Evolutionary conservation across 139 green algal species (phyloP).

Genomic region (Chlamydomonas sp.): DNA sequence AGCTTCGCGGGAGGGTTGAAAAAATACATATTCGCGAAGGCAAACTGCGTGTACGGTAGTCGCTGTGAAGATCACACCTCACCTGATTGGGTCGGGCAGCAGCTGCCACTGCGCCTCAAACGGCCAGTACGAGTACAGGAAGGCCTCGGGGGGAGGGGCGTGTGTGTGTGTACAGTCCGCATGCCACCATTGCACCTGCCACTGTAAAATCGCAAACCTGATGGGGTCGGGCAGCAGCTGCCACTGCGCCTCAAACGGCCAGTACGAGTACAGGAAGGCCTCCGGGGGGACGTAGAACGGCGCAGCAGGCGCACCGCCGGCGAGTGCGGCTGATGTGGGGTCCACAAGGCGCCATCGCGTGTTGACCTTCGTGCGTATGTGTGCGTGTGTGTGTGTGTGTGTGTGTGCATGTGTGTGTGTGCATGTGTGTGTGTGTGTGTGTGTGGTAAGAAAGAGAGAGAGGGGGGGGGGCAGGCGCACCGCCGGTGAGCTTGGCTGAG

Average conservation of each 20-base stretch:
- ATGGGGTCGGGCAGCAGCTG: slow-evolving; percentile 41
- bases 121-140: slow-evolving; percentile 46
- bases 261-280: slow-evolving; percentile 44
- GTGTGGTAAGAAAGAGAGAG: too few species aligned
- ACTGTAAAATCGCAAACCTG: background rate
- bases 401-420: too few species aligned
- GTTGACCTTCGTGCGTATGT: too few species aligned
- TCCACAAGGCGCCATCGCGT: slow-evolving; percentile 55
- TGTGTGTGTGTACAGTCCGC: background rate
- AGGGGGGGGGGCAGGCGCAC: too few species aligned
- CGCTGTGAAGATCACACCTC: too few species aligned
- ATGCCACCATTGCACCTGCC: background rate
- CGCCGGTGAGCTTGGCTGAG: too few species aligned
- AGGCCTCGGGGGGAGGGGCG: slow-evolving; percentile 39
- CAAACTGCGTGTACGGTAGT: too few species aligned
- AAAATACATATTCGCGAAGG: too few species aligned
- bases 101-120: slow-evolving; percentile 53
- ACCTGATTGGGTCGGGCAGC: slow-evolving; percentile 31
- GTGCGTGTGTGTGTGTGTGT: background rate
- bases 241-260: slow-evolving; percentile 49
- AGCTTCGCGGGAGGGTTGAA: too few species aligned
- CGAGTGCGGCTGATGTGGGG: slow-evolving; percentile 26
- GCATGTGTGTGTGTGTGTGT: too few species aligned
- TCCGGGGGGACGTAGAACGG: slow-evolving; percentile 44
- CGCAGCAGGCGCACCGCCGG: slow-evolving; percentile 9